A percentile compares a stretch with the other conserved stretches of the same genome.
Evolutionary conservation across 2,329 filamentous ascomycete genomes (phyloP).

Genomic region (Pseudodiploospora longispora): DNA sequence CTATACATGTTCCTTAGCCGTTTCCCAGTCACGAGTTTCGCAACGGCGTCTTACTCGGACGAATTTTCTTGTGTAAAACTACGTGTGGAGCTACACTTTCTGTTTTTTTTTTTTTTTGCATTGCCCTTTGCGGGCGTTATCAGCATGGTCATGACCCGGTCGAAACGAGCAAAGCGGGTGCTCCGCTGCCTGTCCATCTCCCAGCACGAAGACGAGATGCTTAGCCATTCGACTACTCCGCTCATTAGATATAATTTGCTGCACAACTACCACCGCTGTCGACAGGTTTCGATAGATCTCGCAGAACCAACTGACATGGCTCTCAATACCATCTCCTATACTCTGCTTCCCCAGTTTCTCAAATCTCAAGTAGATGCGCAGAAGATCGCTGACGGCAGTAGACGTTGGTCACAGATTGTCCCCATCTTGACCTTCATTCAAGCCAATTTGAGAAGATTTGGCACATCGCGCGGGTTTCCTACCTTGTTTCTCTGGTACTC

Average conservation of each 20-base stretch:
- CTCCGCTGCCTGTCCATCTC: slow-evolving; percentile 21
- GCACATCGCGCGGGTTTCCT: slow-evolving; percentile 20
- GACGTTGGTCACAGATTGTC: slow-evolving; percentile 20
- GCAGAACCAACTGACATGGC: slow-evolving; percentile 18
- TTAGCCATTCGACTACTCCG: slow-evolving; percentile 22
- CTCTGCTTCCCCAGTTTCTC: slow-evolving; percentile 17
- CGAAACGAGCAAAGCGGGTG: slow-evolving; percentile 27
- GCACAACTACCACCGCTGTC: slow-evolving; percentile 20
- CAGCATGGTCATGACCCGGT: slow-evolving; percentile 19
- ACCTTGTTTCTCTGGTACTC: slow-evolving; percentile 33
- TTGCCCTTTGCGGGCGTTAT: neutral
- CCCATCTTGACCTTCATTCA: slow-evolving; percentile 28
- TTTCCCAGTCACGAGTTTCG: neutral
- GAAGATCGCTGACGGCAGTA: slow-evolving; percentile 22
- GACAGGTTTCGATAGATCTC: slow-evolving; percentile 20
- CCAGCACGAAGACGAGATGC: slow-evolving; percentile 31
- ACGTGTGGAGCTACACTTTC: too few species aligned
- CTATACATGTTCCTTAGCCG: neutral
- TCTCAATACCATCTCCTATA: slow-evolving; percentile 10
- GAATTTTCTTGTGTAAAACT: too few species aligned
- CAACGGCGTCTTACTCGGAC: too few species aligned
- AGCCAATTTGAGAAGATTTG: slow-evolving; percentile 14
- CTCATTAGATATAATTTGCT: slow-evolving; percentile 24
- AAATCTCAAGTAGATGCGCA: slow-evolving; percentile 18
- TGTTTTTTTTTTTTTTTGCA: neutral